Conservation (phyloP, 305 asterid species). For the Fraxinus sp. region DNA sequence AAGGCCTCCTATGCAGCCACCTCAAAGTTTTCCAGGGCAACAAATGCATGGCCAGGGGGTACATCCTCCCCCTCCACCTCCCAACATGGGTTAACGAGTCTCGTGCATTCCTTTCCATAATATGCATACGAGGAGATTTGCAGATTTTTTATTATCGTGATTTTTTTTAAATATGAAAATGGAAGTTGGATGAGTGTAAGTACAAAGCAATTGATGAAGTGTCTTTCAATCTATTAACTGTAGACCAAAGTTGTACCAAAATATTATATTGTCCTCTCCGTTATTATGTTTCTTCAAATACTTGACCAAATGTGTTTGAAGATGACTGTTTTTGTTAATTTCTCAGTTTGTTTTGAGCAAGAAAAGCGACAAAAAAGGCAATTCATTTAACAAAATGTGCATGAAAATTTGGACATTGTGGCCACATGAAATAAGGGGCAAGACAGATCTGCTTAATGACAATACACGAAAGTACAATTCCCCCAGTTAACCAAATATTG, state of each 20-base stretch:
- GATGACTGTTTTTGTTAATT: neutral
- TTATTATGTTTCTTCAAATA: neutral
- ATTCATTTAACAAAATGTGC: neutral
- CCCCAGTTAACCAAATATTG: neutral
- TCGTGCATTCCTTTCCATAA: neutral
- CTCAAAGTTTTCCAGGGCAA: conserved; percentile 76
- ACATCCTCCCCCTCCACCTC: conserved; percentile 73
- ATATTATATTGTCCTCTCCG: neutral
- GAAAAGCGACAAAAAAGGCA: neutral
- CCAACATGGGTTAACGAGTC: conserved; percentile 60
- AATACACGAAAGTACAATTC: conserved; percentile 8
- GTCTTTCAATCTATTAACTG: neutral
- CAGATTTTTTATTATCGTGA: neutral
- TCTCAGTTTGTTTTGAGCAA: neutral
- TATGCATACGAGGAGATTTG: neutral
- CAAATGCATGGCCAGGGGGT: conserved; percentile 63
- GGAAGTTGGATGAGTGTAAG: neutral
- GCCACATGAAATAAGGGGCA: neutral
- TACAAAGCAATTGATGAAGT: neutral
- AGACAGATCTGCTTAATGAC: conserved; percentile 15
- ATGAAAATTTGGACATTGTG: neutral
- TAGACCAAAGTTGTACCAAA: neutral
- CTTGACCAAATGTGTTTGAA: neutral
- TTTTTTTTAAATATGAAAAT: neutral
- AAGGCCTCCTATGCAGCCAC: conserved; percentile 74